Evolutionary conservation across 352 stramenopile genomes (phyloP).

Genomic region (Labyrinthula sp.): DNA sequence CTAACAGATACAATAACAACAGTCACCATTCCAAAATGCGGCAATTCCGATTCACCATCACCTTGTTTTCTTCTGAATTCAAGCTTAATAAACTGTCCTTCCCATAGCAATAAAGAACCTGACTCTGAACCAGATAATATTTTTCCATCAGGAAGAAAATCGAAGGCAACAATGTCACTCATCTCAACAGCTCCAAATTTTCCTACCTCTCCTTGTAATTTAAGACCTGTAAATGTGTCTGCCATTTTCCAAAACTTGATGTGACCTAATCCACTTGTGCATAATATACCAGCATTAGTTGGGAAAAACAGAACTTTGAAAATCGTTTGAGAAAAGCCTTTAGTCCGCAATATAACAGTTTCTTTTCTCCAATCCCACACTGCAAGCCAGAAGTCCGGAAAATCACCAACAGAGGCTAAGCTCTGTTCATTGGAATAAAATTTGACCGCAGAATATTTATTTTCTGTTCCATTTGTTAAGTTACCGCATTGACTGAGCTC

Average conservation of each 20-base stretch:
- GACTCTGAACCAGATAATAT: slow-evolving; percentile 59
- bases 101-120: slow-evolving; percentile 66
- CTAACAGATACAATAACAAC: no score
- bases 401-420: slow-evolving; percentile 55
- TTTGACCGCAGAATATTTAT: slow-evolving; percentile 40
- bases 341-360: slow-evolving; percentile 61
- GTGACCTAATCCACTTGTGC: slow-evolving; percentile 67
- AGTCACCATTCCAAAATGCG: slow-evolving; percentile 48
- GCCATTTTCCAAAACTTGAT: slow-evolving; percentile 87
- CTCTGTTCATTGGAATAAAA: slow-evolving; percentile 53
- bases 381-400: slow-evolving; percentile 66
- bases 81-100: slow-evolving; percentile 84
- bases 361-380: slow-evolving; percentile 72
- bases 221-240: slow-evolving; percentile 77
- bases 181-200: slow-evolving; percentile 83
- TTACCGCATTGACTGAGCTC: slow-evolving; percentile 45
- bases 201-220: slow-evolving; percentile 77
- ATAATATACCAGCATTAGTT: slow-evolving; percentile 59
- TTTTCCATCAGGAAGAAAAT: slow-evolving; percentile 74
- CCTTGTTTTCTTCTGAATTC: slow-evolving; percentile 48
- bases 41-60: slow-evolving; percentile 33
- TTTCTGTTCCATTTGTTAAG: slow-evolving; percentile 54
- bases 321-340: slow-evolving; percentile 77
- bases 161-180: slow-evolving; percentile 71
- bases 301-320: slow-evolving; percentile 66